A percentile compares a stretch with the other conserved stretches of the same genome.
Conservation (phyloP, 768 basidiomycete species). For the Podaxis carcinomalis region DNA sequence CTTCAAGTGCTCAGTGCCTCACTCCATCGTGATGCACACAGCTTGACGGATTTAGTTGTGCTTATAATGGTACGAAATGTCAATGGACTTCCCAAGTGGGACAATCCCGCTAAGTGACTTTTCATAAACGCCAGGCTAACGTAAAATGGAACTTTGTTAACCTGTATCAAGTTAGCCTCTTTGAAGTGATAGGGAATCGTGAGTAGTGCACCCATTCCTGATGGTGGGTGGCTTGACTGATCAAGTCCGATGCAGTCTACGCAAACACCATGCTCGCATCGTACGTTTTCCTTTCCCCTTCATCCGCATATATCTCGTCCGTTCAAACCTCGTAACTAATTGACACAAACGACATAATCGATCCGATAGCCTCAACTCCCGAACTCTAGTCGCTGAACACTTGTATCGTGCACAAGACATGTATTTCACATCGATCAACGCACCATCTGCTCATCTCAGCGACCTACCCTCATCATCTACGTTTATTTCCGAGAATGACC, state of each 20-base stretch:
- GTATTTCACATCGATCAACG: neutral
- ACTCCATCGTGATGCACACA: neutral
- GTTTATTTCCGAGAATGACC: neutral
- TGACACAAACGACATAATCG: neutral
- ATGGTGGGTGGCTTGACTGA: neutral
- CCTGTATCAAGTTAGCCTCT: neutral
- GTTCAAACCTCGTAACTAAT: neutral
- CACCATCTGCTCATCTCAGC: neutral
- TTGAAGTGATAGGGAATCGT: slow-evolving; percentile 3
- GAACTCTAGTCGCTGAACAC: neutral
- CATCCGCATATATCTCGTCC: neutral
- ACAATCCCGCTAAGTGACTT: too few relatives aligned
- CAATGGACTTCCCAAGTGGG: neutral
- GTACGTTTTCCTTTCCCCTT: neutral
- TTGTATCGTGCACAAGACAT: neutral
- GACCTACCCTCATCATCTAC: neutral
- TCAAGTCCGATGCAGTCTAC: neutral
- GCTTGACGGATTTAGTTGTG: neutral
- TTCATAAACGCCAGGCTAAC: neutral
- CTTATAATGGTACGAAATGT: neutral
- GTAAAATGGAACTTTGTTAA: neutral
- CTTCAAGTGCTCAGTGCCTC: neutral
- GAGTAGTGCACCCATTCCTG: neutral
- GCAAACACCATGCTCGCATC: slow-evolving; percentile 4
- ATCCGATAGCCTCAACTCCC: neutral